A percentile compares a stretch with the other conserved stretches of the same genome.
phyloP scores from a whole-genome alignment of 208 protist genomes.

The Entamoeba invadens region DNA sequence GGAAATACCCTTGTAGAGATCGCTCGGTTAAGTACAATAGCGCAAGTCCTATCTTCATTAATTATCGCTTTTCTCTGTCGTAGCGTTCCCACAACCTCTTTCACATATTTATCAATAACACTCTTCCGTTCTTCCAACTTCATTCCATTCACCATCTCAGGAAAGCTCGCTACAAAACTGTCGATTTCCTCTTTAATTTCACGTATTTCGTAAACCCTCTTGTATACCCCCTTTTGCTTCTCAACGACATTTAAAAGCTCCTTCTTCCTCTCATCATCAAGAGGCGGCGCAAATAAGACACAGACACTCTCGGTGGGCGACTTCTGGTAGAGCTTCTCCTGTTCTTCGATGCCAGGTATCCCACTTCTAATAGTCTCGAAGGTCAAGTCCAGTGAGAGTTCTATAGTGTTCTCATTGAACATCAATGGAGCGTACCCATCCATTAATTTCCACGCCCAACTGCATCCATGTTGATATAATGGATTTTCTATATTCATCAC shows the following conservation, averaged over 20 bases:
- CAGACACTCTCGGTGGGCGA: background rate
- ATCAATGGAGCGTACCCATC: background rate
- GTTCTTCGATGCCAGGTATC: background rate
- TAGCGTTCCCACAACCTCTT: background rate
- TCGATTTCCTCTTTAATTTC: background rate
- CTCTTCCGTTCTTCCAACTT: background rate
- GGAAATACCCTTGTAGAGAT: background rate
- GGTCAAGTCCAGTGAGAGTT: background rate
- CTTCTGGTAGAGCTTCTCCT: background rate
- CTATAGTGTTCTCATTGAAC: background rate
- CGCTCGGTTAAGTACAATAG: background rate
- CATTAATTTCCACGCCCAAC: constrained; percentile 1
- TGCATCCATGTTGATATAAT: background rate
- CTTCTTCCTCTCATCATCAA: background rate
- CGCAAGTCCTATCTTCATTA: background rate
- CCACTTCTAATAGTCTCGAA: background rate
- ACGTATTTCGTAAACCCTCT: background rate
- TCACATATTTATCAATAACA: background rate
- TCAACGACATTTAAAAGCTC: background rate
- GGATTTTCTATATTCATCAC: background rate
- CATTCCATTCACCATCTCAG: background rate
- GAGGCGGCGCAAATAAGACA: background rate
- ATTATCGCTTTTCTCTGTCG: background rate
- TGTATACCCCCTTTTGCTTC: background rate
- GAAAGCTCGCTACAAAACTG: background rate